Percentiles rank a stretch among this genome's conserved stretches.
These are phyloP conservation scores for Coemansia umbellata DNA, from an alignment of 192 early-diverging fungal species.

Conservation along the genomic window DNA sequence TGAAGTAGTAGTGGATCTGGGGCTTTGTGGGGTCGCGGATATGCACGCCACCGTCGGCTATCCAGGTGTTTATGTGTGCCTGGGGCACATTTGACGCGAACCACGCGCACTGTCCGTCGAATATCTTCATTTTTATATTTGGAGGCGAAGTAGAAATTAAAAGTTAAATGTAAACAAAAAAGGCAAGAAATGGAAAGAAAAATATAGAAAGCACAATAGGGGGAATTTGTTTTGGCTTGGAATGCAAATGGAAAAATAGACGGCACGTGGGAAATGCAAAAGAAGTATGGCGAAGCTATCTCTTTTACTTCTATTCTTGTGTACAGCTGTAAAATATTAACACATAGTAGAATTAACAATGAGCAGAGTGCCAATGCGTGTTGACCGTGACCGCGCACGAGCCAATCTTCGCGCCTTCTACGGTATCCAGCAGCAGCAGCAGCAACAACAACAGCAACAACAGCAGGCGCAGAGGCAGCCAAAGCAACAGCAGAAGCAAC, in stretches of 20 bases:
- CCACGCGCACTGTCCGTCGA: constrained; percentile 43
- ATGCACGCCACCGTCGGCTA: constrained; percentile 36
- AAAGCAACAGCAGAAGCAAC: not conserved
- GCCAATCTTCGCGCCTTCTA: constrained; percentile 50
- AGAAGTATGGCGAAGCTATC: too few relatives aligned
- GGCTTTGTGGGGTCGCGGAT: constrained; percentile 27
- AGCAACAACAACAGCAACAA: constrained; percentile 8
- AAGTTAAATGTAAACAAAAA: not conserved
- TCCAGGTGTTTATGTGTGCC: constrained; percentile 36
- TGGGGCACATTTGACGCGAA: constrained; percentile 42
- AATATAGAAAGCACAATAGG: not conserved
- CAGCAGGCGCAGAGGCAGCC: not conserved
- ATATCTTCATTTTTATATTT: constrained; percentile 37
- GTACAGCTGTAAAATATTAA: too few relatives aligned
- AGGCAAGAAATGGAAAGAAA: not conserved
- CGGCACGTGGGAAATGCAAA: too few relatives aligned
- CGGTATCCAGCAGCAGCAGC: constrained; percentile 41
- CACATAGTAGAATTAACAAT: too few relatives aligned
- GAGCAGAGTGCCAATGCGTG: too few relatives aligned
- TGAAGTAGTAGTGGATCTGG: constrained; percentile 34
- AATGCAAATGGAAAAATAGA: not conserved
- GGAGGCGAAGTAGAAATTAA: not conserved
- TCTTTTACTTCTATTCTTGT: too few relatives aligned
- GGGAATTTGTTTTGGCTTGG: not conserved
- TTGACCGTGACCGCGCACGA: constrained; percentile 20